Evolutionary conservation across 139 green algal species (phyloP), one percentile per base, ranked within the genome.

Genomic region (Haematococcus lacustris): DNA sequence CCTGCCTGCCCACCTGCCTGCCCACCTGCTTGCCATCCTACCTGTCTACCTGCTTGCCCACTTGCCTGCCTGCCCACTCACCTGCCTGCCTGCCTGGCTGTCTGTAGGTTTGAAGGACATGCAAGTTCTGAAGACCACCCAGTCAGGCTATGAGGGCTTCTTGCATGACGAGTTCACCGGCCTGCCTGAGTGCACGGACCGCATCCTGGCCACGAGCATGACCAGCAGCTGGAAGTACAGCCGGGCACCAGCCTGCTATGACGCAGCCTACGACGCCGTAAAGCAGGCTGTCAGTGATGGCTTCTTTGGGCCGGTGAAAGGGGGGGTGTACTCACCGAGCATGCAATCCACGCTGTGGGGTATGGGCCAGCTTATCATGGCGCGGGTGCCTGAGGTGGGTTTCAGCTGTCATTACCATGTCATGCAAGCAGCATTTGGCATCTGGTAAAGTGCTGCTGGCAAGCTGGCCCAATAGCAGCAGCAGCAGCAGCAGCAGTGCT

Each of bases 71-170:
- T n/a, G n/a, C n/a, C n/a, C n/a, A n/a, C n/a, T n/a, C n/a, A n/a
- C n/a, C n/a, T n/a, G n/a, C n/a, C n/a, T n/a, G n/a, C n/a, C n/a
- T n/a, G n/a, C n/a, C n/a, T n/a, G n/a, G n/a, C n/a, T 6, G 17
- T 41, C 30, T 62, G 3, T 37, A 72, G 72, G 72, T 2, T 30
- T 77, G 2, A 71, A 71, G 50, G 72, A 77, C 3, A 47, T 72
- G 62, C 66, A 73, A 30, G 82, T 97, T 51, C 81, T 96, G 1
- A 97, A 97, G 77, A 96, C 92, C 26, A 95, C 94, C 1, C 94
- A 98, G 85, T 92, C 85, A 30, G 94, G 94, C 7, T 98, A 98
- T 82, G 87, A 87, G 65, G 90, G 90, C 38, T 96, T 91, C 82
- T 68, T 93, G 61, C 84, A 85, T 3, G 94, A 98, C 80, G 68